Conservation (phyloP, 768 basidiomycete genomes). For the Leccinum disarticulatum region DNA sequence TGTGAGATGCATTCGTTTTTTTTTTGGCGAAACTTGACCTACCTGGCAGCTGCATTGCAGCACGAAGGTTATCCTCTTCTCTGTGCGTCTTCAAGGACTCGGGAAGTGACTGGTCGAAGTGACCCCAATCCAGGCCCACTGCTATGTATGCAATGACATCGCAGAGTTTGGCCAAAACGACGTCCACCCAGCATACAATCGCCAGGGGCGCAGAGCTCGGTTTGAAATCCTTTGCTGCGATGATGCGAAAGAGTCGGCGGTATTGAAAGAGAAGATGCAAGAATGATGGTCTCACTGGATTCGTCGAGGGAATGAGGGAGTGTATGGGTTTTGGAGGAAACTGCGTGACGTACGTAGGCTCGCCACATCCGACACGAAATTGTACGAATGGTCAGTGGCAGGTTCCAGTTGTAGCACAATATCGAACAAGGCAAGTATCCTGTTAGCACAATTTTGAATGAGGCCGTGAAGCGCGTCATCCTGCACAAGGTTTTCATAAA, state of each 20-base stretch:
- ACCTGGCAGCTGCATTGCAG: constrained; percentile 72
- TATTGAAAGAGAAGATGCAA: constrained; percentile 49
- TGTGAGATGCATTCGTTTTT: constrained; percentile 11
- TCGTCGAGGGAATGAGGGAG: constrained; percentile 8
- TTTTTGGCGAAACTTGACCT: constrained; percentile 5
- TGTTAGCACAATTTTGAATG: constrained; percentile 35
- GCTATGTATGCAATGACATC: constrained; percentile 36
- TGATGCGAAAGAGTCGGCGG: constrained; percentile 46
- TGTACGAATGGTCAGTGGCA: constrained; percentile 2
- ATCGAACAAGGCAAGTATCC: constrained; percentile 34
- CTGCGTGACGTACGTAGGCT: constrained; percentile 21
- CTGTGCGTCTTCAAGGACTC: constrained; percentile 40
- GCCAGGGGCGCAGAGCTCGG: constrained; percentile 26
- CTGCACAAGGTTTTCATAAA: constrained; percentile 20
- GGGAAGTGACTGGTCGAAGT: constrained; percentile 16
- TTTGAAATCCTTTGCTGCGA: constrained; percentile 38
- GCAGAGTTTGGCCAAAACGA: constrained; percentile 54
- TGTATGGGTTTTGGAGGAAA: background rate
- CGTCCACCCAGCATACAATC: constrained; percentile 67
- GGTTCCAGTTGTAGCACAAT: constrained; percentile 13
- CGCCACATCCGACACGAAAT: constrained; percentile 13
- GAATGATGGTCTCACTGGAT: constrained; percentile 33
- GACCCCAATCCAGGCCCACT: constrained; percentile 18
- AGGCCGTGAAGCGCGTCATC: constrained; percentile 34
- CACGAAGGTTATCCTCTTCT: constrained; percentile 52